Evolutionary conservation across 2,329 filamentous ascomycete species (phyloP), one percentile per base, ranked within the genome.

Genomic region (Elsinoe perseae): DNA sequence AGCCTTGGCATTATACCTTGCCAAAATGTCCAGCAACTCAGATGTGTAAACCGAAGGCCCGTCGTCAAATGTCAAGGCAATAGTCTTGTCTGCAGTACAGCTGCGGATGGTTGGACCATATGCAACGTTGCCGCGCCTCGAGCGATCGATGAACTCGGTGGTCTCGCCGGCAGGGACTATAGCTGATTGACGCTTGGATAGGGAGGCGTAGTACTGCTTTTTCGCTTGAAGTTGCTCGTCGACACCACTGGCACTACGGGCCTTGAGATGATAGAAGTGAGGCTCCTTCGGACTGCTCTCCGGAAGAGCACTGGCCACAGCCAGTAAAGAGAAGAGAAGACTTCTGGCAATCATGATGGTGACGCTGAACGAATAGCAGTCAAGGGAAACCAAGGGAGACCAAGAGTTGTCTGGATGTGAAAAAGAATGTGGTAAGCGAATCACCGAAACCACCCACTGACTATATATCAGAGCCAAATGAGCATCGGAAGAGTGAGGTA

Each of bases 31-130:
- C 54, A 90, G 73, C 58, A 95, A 90, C 57, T 84, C 80, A 50
- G 70, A 66, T 1, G 90, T 95, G 68, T 87, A 78, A 43, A 78
- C 71, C 1, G 86, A 91, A 0, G 90, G 90, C 28, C 84, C 86
- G 71, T 95, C 90, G 74, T 95, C 91, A 64, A 95, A 85, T 1
- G 89, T 95, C 38, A 95, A 77, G 48, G 48, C 48, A 21, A 52
- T 32, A 2, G 30, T 36, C 66, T 81, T 81, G 61, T 74, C 74
- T 36, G 73, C 72, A n/a, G 69, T 69, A 61, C 80, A 83, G 59
- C 75, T 70, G 62, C 80, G 81, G 59, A 85, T 80, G 9, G 68
- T 73, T 30, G 78, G 74, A 18, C 82, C 83, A 58, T 85, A 84
- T 0, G 72, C 69, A 2, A 84, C 72, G 3, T 60, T 69, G 12